Base-by-base conservation (phyloP, 148 eudicot species). In the Chenopodium berlandieri region DNA sequence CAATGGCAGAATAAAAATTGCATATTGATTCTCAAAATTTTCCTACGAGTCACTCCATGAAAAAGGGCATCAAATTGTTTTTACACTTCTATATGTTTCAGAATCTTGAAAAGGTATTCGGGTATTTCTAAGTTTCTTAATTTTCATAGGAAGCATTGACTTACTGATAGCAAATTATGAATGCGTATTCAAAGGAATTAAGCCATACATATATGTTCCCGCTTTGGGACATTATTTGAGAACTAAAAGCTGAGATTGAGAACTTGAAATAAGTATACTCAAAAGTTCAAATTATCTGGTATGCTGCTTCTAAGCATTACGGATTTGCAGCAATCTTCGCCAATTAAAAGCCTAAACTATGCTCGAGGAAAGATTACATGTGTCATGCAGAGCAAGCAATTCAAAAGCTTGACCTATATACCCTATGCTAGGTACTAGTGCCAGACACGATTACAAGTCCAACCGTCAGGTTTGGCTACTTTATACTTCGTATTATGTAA, bases 361-460 rank as follows among this genome's bases (percentile, higher is more conserved):
- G 54, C 76, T 46, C 47, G 52, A 0, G 30, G 34, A 73, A 73
- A 47, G 27, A n/a, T 10, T 11, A 54, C 60, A 54, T 16, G 40
- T 44, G 16, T 40, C 75, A 72, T 44, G 75, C 75, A 72, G 54
- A 46, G 75, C 27, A 27, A 72, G n/a, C 16, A 40, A 44, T n/a
- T 44, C 52, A 9, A 47, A 72, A 14, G 27, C 54, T 54, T 13
- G 16, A 54, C 17, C 20, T 54, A 54, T 11, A 16, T 14, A 1
- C 16, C 19, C 11, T 9, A 48, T 11, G 12, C 10, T 34, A 12
- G 52, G 10, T 48, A 48, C 13, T 48, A 48, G 52, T 48, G 12
- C 10, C 52, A 48, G 52, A 9, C 52, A 48, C 2, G 12, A 9
- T 48, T 10, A 34, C 52, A 48, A 10, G 52, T 48, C 52, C 10